phyloP scores from a whole-genome alignment of 805 yeast species.

The Myxozyma mucilagina region DNA sequence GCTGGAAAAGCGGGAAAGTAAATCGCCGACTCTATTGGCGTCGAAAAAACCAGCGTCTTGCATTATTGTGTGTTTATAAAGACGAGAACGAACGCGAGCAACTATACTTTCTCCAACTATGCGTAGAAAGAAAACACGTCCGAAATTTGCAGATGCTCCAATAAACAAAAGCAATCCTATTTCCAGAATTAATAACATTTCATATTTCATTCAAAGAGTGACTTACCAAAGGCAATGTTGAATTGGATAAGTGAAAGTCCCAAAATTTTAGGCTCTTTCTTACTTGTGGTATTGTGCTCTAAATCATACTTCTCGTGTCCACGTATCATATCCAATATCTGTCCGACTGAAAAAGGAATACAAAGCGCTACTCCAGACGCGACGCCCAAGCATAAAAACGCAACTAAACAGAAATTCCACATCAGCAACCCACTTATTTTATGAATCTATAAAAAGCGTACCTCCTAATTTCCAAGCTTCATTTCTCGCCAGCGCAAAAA shows the following conservation, averaged over 20 bases:
- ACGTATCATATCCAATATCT: slow-evolving; percentile 71
- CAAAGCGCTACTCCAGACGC: slow-evolving; percentile 81
- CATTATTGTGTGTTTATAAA: slow-evolving; percentile 70
- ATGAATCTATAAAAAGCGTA: slow-evolving; percentile 49
- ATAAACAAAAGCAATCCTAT: slow-evolving; percentile 52
- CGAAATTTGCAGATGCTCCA: slow-evolving; percentile 79
- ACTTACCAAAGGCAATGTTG: slow-evolving; percentile 56
- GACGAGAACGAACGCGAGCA: slow-evolving; percentile 75
- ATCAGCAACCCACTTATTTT: neutral
- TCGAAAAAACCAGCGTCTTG: slow-evolving; percentile 92
- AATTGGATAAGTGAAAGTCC: slow-evolving; percentile 66
- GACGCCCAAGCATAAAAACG: slow-evolving; percentile 61
- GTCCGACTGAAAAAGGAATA: slow-evolving; percentile 80
- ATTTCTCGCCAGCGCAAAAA: slow-evolving; percentile 56
- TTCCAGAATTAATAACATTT: neutral
- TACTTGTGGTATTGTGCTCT: slow-evolving; percentile 1
- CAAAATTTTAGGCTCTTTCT: slow-evolving; percentile 38
- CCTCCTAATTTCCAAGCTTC: slow-evolving; percentile 55
- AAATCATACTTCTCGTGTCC: slow-evolving; percentile 37
- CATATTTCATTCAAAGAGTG: neutral
- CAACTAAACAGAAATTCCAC: slow-evolving; percentile 42
- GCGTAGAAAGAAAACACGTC: slow-evolving; percentile 70
- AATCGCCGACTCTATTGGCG: slow-evolving; percentile 84
- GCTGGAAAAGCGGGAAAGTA: slow-evolving; percentile 81
- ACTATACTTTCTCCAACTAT: slow-evolving; percentile 84